Conservation (phyloP, 495 filamentous ascomycete species). For the Cladorrhinum samala region DNA sequence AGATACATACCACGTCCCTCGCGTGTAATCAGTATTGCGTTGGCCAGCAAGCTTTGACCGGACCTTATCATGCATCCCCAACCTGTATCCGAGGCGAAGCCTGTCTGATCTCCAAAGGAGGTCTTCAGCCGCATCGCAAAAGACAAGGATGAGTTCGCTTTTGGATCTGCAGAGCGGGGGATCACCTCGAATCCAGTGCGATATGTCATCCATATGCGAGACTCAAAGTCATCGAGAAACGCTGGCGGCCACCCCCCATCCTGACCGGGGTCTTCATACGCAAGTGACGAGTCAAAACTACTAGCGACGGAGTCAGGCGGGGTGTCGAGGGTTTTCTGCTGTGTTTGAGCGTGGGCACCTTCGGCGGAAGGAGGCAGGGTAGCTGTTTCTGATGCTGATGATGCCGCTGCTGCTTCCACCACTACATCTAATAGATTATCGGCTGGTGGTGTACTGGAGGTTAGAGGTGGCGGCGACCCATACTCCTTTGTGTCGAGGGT, state of each 20-base stretch:
- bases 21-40: conserved; percentile 62
- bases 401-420: not conserved
- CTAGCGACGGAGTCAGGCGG: conserved; percentile 41
- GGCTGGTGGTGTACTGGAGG: conserved; percentile 22
- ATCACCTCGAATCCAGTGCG: conserved; percentile 82
- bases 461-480: conserved; percentile 14
- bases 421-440: conserved; percentile 5
- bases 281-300: conserved; percentile 45
- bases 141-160: conserved; percentile 67
- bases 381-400: not conserved
- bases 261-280: conserved; percentile 40
- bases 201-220: conserved; percentile 94
- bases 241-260: conserved; percentile 73
- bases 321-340: conserved; percentile 28
- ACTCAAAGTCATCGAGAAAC: conserved; percentile 91
- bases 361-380: not conserved
- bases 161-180: conserved; percentile 65
- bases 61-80: conserved; percentile 99
- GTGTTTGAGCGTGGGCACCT: not conserved
- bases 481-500: conserved; percentile 35
- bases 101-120: conserved; percentile 69
- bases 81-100: conserved; percentile 89
- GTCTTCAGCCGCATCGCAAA: conserved; percentile 77
- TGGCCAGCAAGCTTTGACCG: conserved; percentile 87
- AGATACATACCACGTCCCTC: conserved; percentile 69